These are phyloP conservation scores for Podospora appendiculata DNA, from an alignment of 495 filamentous ascomycete genomes.

Conservation along the genomic window DNA sequence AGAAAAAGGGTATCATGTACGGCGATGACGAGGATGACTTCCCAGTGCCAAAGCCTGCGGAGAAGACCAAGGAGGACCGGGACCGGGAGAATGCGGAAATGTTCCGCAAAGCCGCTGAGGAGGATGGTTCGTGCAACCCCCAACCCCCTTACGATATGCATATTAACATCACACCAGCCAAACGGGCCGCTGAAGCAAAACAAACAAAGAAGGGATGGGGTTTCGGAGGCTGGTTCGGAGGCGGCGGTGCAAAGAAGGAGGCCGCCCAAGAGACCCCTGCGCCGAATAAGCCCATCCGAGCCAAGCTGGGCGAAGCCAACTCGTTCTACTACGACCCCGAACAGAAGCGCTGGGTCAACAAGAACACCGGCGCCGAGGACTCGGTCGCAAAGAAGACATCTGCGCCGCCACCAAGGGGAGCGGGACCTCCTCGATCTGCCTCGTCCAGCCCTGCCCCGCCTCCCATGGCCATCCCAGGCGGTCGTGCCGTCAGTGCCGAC, in stretches of 20 bases:
- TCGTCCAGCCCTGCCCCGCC: slow-evolving; percentile 26
- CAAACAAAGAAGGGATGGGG: slow-evolving; percentile 70
- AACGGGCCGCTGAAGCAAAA: slow-evolving; percentile 32
- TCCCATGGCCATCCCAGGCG: slow-evolving; percentile 6
- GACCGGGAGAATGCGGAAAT: slow-evolving; percentile 64
- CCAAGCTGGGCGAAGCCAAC: slow-evolving; percentile 91
- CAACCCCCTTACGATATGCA: neutral
- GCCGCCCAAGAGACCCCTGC: slow-evolving; percentile 21
- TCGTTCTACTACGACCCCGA: slow-evolving; percentile 92
- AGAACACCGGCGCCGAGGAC: slow-evolving; percentile 64
- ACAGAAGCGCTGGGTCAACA: slow-evolving; percentile 96
- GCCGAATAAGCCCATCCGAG: slow-evolving; percentile 68
- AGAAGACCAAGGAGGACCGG: slow-evolving; percentile 49
- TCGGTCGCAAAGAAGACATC: slow-evolving; percentile 36
- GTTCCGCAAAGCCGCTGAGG: slow-evolving; percentile 76
- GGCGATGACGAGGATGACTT: slow-evolving; percentile 64
- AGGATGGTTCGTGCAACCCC: slow-evolving; percentile 54
- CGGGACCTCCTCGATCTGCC: slow-evolving; percentile 22
- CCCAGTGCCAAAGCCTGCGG: slow-evolving; percentile 24
- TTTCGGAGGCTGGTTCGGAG: slow-evolving; percentile 74
- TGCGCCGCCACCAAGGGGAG: slow-evolving; percentile 41
- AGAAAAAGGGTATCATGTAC: slow-evolving; percentile 75
- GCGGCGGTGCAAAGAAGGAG: slow-evolving; percentile 54
- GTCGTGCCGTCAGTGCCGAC: slow-evolving; percentile 13
- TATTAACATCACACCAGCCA: slow-evolving; percentile 23